Evolutionary conservation across 345 rosid species (phyloP), one percentile per base, ranked within the genome.

Genomic region (Limnanthes douglasii): DNA sequence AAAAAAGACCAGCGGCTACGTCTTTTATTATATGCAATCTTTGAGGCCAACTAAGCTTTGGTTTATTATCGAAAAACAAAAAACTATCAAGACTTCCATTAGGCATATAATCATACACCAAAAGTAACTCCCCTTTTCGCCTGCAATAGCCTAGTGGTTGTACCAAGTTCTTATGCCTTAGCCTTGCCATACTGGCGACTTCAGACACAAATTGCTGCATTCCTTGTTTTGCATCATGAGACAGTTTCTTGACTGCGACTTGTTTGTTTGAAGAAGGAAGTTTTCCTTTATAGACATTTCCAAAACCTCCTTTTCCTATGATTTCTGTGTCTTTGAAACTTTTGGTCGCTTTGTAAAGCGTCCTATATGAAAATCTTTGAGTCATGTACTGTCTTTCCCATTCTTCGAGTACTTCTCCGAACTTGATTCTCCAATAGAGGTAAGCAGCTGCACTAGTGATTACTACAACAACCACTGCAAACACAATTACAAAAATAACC

Each of bases 181-280:
- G 56, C 37, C 38, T 60, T 23, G 68, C 54, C 48, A 65, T 51
- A 35, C 62, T 57, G 0, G 45, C 53, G 7, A 69, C 54, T 48
- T 69, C 72, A 0, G 76, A 54, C 2, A 69, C 39, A 23, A 65
- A 69, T 6, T 69, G 60, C 50, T 58, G 54, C 72, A 69, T 60
- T 26, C 71, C 65, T 34, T 61, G 68, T 21, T 51, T 11, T 14
- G 75, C 40, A 35, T 61, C 54, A 45, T 65, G 69, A 9, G 61
- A 56, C 15, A 80, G 26, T 15, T 35, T 63, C 45, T 80, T 75
- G 11, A 73, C 73, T 0, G 68, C 72, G 1, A 65, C 53, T 27
- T 51, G 27, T 3, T 34, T 24, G 13, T 57, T 44, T 3, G 57
- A 46, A 15, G 60, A 18, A 10, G 55, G 12, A 11, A 64, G 31